These are phyloP conservation scores for Lecanicillium sp. DNA, from an alignment of 2,329 filamentous ascomycete genomes.

Conservation along the genomic window DNA sequence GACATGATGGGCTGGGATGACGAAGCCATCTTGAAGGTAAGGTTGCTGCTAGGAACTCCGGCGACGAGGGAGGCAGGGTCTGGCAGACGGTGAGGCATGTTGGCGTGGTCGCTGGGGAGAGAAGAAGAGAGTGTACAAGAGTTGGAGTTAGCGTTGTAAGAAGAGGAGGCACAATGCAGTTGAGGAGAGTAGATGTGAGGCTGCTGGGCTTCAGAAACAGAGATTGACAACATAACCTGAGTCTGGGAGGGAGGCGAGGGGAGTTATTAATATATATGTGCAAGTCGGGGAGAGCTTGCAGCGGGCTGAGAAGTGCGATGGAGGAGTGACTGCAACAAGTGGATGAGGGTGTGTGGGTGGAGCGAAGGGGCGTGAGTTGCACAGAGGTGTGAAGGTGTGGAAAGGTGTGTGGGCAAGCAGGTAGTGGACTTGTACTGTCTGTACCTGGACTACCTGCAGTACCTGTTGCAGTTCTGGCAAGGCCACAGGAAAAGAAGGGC, in stretches of 20 bases:
- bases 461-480: neutral
- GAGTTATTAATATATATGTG: constrained; percentile 8
- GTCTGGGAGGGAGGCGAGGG: constrained; percentile 1
- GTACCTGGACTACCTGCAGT: neutral
- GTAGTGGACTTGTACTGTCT: constrained; percentile 1
- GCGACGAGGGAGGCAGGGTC: constrained; percentile 8
- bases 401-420: constrained; percentile 2
- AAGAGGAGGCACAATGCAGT: neutral
- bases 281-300: neutral
- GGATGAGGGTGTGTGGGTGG: neutral
- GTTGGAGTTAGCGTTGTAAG: neutral
- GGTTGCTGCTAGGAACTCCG: constrained; percentile 3
- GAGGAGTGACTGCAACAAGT: neutral
- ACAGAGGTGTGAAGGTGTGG: neutral
- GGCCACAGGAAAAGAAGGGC: neutral
- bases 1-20: constrained; percentile 6
- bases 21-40: neutral
- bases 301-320: neutral
- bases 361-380: neutral
- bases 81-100: constrained; percentile 11
- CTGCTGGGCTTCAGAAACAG: neutral
- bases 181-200: neutral
- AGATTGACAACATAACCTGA: neutral
- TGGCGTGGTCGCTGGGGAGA: neutral
- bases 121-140: neutral